phyloP scores from a whole-genome alignment of 1,284 basidiomycete species.

The Trichosporon ovoides region DNA sequence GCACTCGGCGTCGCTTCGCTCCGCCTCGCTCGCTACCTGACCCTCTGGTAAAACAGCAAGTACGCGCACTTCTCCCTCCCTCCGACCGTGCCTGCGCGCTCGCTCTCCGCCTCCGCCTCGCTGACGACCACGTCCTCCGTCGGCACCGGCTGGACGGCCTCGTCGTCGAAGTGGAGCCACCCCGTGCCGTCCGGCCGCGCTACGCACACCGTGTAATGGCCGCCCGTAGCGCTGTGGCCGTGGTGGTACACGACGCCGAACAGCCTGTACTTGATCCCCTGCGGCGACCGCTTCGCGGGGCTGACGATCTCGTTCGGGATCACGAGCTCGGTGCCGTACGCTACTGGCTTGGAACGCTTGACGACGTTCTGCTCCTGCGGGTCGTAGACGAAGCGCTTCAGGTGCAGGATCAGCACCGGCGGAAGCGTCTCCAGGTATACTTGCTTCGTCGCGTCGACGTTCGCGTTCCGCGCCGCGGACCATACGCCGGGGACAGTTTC shows the following conservation, averaged over 20 bases:
- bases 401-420: conserved; percentile 78
- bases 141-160: conserved; percentile 70
- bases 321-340: conserved; percentile 71
- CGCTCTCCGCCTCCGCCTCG: conserved; percentile 47
- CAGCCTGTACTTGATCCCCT: conserved; percentile 66
- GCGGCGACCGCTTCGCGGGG: conserved; percentile 53
- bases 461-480: conserved; percentile 56
- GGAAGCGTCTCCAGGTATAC: conserved; percentile 82
- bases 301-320: conserved; percentile 68
- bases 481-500: conserved; percentile 73
- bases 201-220: conserved; percentile 93
- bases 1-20: no score
- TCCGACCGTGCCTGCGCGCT: conserved; percentile 54
- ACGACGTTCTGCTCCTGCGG: conserved; percentile 56
- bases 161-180: conserved; percentile 94
- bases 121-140: conserved; percentile 69
- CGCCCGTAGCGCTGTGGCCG: conserved; percentile 80
- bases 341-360: conserved; percentile 78
- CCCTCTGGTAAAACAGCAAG: conserved; percentile 70
- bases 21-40: conserved; percentile 14
- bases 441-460: conserved; percentile 79
- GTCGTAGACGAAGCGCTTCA: conserved; percentile 92
- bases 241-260: conserved; percentile 95
- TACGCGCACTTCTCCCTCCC: conserved; percentile 61
- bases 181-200: conserved; percentile 60